Base-by-base conservation (phyloP, 1,284 basidiomycete species). In the Lentinula novae-zelandiae region DNA sequence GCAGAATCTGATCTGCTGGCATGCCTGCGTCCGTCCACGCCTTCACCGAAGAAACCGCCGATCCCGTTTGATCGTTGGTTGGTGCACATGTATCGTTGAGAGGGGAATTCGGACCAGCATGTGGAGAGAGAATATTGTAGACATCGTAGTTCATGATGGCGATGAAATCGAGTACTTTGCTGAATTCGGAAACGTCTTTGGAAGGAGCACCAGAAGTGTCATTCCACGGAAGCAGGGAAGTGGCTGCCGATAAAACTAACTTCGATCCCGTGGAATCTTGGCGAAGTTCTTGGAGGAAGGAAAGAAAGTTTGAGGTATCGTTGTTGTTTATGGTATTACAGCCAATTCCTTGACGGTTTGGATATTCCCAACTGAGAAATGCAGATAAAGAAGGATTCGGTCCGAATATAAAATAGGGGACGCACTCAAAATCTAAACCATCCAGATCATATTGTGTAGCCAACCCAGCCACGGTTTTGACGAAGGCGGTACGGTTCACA, bases 401-500 rank as follows among this genome's bases (percentile, higher is more conserved):
- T 8, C 20, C 10, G 59, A 22, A 50, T 42, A 50, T 56, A 5
- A 40, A 33, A 51, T 49, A 27, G 56, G 33, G 27, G 20, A 76
- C 87, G 62, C 68, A 89, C 87, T 96, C 94, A 65, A 96, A 88
- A 71, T 96, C 93, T 61, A 96, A 79, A 12, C 93, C 94, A 69
- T 93, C 87, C 2, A 96, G 76, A 33, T 82, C 71, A 72, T 92
- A 93, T 64, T 80, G 69, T 38, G 77, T 68, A 42, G 89, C 88
- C 39, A 92, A 75, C 31, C 73, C 70, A 44, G 82, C 76, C 57
- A 94, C 79, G 44, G 90, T 83, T 49, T 80, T 76, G 49, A 87
- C 86, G 64, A 96, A 92, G 0, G 79, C 79, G 15, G 81, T 81
- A 46, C 92, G 83, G 69, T 86, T 87, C 33, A 73, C 64, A 0